Base-by-base conservation (phyloP, 208 protist species). In the Trypanosoma theileri region DNA sequence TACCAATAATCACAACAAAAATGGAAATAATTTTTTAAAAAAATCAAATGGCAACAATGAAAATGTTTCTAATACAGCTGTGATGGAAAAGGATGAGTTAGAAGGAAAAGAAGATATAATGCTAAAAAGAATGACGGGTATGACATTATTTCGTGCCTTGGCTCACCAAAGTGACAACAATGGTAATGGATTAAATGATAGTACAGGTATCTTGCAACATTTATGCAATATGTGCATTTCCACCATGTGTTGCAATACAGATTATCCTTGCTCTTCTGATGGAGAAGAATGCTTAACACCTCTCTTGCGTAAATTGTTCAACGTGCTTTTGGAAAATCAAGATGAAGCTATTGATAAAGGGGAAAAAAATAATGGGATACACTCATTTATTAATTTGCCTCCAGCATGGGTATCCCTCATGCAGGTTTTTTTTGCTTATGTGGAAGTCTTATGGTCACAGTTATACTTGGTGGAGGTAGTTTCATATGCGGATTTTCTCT, bases 361-460 rank as follows among this genome's bases (percentile, higher is more conserved):
- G 40, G 16, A 40, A 63, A 41, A 12, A 4, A 45, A 63, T 21
- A 41, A 59, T 40, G 17, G 21, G 40, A 13, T 11, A 26, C 9
- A 58, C 21, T 50, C 22, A 28, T n/a, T 22, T 12, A 19, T 50
- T 11, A 59, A 19, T 22, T 26, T 67, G 7, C 52, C 62, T 44
- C n/a, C 40, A 44, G 48, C 14, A 51, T 66, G 63, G 57, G 22
- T 26, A 28, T 51, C 61, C 13, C 21, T 75, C 40, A 44, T 59
- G 14, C 62, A 65, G 11, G 56, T 75, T 11, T 69, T 75, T 69
- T 62, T 65, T 65, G 41, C 70, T 26, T 69, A 75, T 50, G 63
- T 68, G 7, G 63, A 69, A 19, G 31, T 76, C 31, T 46, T 79
- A 28, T 83, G 78, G 78, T 24, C 48, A 11, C 78, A 83, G 51